Base-by-base conservation (phyloP, 495 filamentous ascomycete species). In the Penicillium riverlandense region DNA sequence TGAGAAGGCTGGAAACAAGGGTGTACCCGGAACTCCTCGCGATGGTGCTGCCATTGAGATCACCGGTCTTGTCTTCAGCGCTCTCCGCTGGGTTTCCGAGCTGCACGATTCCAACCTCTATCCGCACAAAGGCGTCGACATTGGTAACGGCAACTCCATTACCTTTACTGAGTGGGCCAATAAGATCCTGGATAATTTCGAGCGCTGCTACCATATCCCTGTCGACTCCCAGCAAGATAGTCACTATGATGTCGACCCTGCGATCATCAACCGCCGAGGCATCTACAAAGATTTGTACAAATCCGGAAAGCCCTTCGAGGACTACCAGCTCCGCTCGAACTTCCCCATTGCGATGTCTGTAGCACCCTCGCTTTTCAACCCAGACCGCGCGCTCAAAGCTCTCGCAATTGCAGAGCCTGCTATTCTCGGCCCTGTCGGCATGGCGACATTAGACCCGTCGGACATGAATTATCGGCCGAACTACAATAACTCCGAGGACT, bases 211-310 rank as follows among this genome's bases (percentile, higher is more conserved):
- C 71, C 96, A 86, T 53, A 70, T 99, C 30, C 94, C 94, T 6
- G 41, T 72, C 9, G 68, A 83, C 38, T 51, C 77, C 8, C 71
- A 69, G 1, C 82, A 95, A 11, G 90, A 96, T 58, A 40, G 44
- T 36, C 61, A 83, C 12, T 88, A 94, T 65, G 87, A 89, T 51
- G 71, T 97, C 50, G 91, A 96, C 65, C 35, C 85, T 9, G 69
- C 66, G 7, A 70, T 95, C 36, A 69, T 96, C 65, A 88, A 90
- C 63, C 84, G 92, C 34, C 81, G 90, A 15, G 94, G 92, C 42
- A 92, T 99, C 61, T 99, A 97, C 73, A 99, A 97, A 67, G 94
- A 99, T 62, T 73, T 97, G 6, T 95, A 91, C 70, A 80, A 76
- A 38, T 90, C 86, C 36, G 88, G 89, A 38, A 96, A 95, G 62